Evolutionary conservation across 495 filamentous ascomycete genomes (phyloP), one percentile per base, ranked within the genome.

Genomic region (Polyplosphaeria fusca): DNA sequence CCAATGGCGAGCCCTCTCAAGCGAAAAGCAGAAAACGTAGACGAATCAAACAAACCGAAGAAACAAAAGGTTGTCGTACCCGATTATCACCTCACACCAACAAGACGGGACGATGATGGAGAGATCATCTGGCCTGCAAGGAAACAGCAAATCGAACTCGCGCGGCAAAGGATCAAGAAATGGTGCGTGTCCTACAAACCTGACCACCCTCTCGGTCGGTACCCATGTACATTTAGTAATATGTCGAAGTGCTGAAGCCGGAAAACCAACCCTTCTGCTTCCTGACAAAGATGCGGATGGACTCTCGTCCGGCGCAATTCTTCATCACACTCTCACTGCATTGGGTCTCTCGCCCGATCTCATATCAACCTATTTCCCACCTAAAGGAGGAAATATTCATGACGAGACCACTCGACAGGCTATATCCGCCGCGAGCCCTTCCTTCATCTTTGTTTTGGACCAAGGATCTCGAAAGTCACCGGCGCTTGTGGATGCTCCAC

Each of bases 271-370:
- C 0, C 68, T 84, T 39, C 75, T 85, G 22, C 71, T 80, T 2
- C 82, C 82, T 3, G 82, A 84, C 65, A 83, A 83, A 56, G 82
- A 84, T 64, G 78, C 79, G 19, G 82, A 85, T 66, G 82, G 82
- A 4, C 69, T 85, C 14, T 72, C 74, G 35, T 76, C 82, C 1
- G 82, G 82, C 1, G 78, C 76, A 1, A 83, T 84, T 19, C 59
- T 85, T 12, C 67, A 77, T 46, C 76, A 73, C 55, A 82, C 80
- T 0, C 73, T 85, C 5, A 55, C 73, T 2, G 52, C 74, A 4
- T 72, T 85, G 27, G 81, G 79, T 3, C 67, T 80, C 16, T 63
- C 71, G 23, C 58, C 68, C 1, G 44, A 67, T 27, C 64, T 73
- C n/a, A 76, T 84, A 32, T 60, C 72, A 4, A 73, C 76, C 12